A percentile compares a stretch with the other conserved stretches of the same genome.
Conservation (phyloP, 768 basidiomycete species). For the Termitomyces sp. region DNA sequence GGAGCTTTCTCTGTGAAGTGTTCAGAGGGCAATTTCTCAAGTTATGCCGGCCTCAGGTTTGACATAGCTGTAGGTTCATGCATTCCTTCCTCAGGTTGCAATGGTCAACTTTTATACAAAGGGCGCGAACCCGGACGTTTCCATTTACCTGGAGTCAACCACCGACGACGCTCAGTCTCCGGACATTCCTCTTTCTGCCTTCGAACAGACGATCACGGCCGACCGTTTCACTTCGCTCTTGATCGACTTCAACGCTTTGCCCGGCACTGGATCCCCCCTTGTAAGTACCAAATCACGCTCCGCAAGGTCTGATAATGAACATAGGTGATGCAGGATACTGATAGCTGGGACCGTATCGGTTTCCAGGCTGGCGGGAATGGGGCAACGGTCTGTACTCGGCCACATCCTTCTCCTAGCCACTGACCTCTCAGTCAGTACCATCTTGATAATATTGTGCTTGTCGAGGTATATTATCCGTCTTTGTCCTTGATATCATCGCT, state of each 20-base stretch:
- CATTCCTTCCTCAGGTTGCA: neutral
- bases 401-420: neutral
- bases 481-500: neutral
- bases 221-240: constrained; percentile 42
- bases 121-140: constrained; percentile 46
- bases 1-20: constrained; percentile 48
- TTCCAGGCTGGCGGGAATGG: constrained; percentile 48
- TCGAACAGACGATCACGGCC: constrained; percentile 37
- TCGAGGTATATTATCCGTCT: constrained; percentile 29
- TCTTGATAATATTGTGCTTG: constrained; percentile 48
- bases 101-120: constrained; percentile 14
- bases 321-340: constrained; percentile 27
- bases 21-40: constrained; percentile 38
- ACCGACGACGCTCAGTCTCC: constrained; percentile 36
- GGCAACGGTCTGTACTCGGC: constrained; percentile 31
- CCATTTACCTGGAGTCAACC: constrained; percentile 39
- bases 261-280: constrained; percentile 38
- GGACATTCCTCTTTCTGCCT: constrained; percentile 39
- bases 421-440: constrained; percentile 34
- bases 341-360: constrained; percentile 49
- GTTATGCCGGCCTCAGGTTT: constrained; percentile 47
- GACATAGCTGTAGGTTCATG: constrained; percentile 43
- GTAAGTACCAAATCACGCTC: constrained; percentile 19
- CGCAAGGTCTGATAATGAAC: neutral
- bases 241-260: constrained; percentile 47